Conservation (phyloP, 2,329 filamentous ascomycete genomes). For the Dactylonectria macrodidyma region DNA sequence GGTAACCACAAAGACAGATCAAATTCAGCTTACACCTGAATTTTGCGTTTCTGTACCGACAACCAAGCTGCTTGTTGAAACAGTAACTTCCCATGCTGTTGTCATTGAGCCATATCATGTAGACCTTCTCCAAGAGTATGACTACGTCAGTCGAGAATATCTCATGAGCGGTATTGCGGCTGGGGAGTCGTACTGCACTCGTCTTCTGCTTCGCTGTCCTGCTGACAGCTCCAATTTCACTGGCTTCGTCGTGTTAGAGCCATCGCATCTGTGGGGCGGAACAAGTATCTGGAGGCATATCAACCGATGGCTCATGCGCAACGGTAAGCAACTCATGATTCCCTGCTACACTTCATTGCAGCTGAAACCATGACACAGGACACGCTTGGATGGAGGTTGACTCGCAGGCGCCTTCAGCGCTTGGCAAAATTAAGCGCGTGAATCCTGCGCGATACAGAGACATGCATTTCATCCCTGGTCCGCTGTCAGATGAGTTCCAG, state of each 20-base stretch:
- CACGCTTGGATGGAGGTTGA: conserved; percentile 41
- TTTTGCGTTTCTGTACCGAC: conserved; percentile 16
- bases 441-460: conserved; percentile 34
- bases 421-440: conserved; percentile 34
- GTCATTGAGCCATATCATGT: conserved; percentile 37
- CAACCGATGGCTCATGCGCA: conserved; percentile 40
- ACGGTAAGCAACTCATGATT: conserved; percentile 17
- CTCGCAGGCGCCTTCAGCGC: conserved; percentile 35
- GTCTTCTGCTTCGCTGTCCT: conserved; percentile 34
- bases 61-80: conserved; percentile 23
- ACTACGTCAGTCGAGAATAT: conserved; percentile 35
- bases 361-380: conserved; percentile 9
- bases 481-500: conserved; percentile 26
- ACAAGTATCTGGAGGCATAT: conserved; percentile 40
- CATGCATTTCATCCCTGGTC: conserved; percentile 34
- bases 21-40: background rate
- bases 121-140: conserved; percentile 36
- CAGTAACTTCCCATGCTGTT: conserved; percentile 23
- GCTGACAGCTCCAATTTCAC: conserved; percentile 23
- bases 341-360: background rate
- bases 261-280: conserved; percentile 38
- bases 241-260: conserved; percentile 34
- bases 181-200: conserved; percentile 36
- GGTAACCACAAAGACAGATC: background rate
- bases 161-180: conserved; percentile 32